Conservation (phyloP, 1,139 yeast species). For the Magnusiomyces starmeri region DNA sequence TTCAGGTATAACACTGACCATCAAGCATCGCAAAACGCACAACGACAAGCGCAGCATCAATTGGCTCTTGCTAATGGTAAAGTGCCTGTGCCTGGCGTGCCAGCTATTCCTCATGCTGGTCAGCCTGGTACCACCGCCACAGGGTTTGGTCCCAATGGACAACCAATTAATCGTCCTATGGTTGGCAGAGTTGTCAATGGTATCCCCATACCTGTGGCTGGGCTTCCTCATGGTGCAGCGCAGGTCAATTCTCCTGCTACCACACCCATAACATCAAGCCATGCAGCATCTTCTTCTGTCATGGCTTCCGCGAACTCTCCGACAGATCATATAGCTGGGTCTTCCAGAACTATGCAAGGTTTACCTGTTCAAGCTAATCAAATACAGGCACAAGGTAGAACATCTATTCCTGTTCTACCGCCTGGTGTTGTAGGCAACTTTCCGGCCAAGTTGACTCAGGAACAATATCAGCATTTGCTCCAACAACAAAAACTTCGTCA, state of each 20-base stretch:
- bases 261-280: too few relatives aligned
- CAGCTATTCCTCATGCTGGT: not conserved
- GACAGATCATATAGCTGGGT: constrained; percentile 23
- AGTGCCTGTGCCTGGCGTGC: not conserved
- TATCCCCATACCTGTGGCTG: constrained; percentile 8
- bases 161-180: constrained; percentile 36
- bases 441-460: not conserved
- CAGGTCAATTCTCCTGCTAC: constrained; percentile 1
- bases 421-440: not conserved
- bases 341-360: too few relatives aligned
- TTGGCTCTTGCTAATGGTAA: not conserved
- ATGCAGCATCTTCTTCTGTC: too few relatives aligned
- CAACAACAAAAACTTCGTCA: constrained; percentile 12
- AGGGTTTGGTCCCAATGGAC: not conserved
- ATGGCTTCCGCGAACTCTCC: too few relatives aligned
- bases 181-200: not conserved
- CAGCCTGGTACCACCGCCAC: not conserved
- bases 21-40: constrained; percentile 6
- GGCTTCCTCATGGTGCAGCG: constrained; percentile 7
- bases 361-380: not conserved
- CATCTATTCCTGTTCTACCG: not conserved
- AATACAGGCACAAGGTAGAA: not conserved
- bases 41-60: not conserved
- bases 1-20: constrained; percentile 40
- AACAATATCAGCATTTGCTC: constrained; percentile 6